Evolutionary conservation across 164 flowering plant species (phyloP).

Genomic region (Malania oleifera): DNA sequence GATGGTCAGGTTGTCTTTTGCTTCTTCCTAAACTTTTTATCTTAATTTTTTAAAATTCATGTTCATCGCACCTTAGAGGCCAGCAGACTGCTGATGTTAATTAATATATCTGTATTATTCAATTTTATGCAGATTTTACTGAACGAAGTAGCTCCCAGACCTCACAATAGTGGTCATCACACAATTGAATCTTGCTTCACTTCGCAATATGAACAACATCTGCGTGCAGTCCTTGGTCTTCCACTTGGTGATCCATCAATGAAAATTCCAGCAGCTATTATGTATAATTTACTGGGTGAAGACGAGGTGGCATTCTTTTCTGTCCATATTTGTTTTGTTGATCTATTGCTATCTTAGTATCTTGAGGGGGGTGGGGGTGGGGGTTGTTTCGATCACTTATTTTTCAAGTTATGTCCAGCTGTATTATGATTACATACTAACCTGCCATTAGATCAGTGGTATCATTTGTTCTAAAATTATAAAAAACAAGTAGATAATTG

Average conservation of each 20-base stretch:
- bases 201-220: slow-evolving; percentile 93
- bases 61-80: not conserved
- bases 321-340: not conserved
- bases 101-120: not conserved
- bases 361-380: no score
- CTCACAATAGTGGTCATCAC: slow-evolving; percentile 98
- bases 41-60: not conserved
- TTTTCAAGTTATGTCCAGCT: no score
- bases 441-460: no score
- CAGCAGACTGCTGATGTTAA: not conserved
- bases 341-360: no score
- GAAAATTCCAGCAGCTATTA: slow-evolving; percentile 85
- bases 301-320: slow-evolving; percentile 51
- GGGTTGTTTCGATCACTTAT: no score
- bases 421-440: no score
- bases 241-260: slow-evolving; percentile 96
- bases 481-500: no score
- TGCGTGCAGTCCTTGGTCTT: slow-evolving; percentile 90
- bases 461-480: no score
- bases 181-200: slow-evolving; percentile 90
- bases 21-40: not conserved
- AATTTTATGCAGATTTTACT: slow-evolving; percentile 55
- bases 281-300: slow-evolving; percentile 95
- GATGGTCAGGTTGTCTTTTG: slow-evolving; percentile 61
- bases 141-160: slow-evolving; percentile 98